Evolutionary conservation across 768 basidiomycete genomes (phyloP), one percentile per base, ranked within the genome.

Genomic region (Botryobasidium botryosum): DNA sequence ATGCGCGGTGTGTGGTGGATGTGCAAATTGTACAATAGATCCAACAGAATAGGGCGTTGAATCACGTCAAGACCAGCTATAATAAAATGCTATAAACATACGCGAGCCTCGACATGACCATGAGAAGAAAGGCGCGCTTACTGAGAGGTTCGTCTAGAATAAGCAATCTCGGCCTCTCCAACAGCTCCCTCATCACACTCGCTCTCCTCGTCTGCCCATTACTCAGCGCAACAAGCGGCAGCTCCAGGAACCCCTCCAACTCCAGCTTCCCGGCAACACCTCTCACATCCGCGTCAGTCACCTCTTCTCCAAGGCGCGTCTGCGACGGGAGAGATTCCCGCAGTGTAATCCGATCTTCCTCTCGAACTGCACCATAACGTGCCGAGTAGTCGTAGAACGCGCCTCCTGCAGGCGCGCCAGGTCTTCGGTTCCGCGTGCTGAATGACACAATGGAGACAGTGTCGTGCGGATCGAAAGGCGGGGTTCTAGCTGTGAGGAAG

Each of bases 311-410:
- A 15, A 27, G 25, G 24, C 21, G n/a, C 23, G 35, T 43, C 13
- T 31, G 17, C 31, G 71, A 68, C 50, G 75, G 69, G 63, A 88
- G 70, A 47, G 70, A 76, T 53, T 90, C 67, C 6, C 77, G 66
- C 20, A 91, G 68, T 0, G 90, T 86, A 43, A 76, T 58, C 24
- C 71, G 70, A 55, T 92, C 91, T 55, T 80, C 84, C 15, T 92
- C 90, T 15, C 81, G 67, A 31, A 88, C 71, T 0, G 84, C 80
- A 18, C 85, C 87, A 57, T 96, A 97, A 2, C 90, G 75, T 2
- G 90, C 87, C 0, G 87, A 82, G 55, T 81, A 94, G 61, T 97
- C 91, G 49, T 82, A 81, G 62, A 97, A 97, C 8, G 71, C 82
- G 6, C 79, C 77, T 0, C 73, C 73, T 0, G 68, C 62, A 8